A percentile compares a stretch with the other conserved stretches of the same genome.
phyloP scores from a whole-genome alignment of 257 asterid genomes.

The Przewalskia tangutica region DNA sequence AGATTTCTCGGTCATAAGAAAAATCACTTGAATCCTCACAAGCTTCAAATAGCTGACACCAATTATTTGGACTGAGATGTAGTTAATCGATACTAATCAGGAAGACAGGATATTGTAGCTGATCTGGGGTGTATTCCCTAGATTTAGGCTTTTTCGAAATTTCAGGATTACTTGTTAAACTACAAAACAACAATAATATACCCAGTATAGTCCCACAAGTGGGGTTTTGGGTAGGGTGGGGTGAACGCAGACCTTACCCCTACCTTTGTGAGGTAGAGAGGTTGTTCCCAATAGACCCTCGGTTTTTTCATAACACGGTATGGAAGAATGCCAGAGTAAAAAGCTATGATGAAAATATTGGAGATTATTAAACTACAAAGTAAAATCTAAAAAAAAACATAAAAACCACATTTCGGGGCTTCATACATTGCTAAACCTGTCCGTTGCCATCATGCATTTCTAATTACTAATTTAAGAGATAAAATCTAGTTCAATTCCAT shows the following conservation, averaged over 20 bases:
- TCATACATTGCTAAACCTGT: background rate
- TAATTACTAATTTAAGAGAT: background rate
- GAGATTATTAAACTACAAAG: background rate
- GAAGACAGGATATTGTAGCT: background rate
- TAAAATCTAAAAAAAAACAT: background rate
- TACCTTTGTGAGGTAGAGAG: too few relatives aligned
- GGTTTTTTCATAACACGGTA: too few relatives aligned
- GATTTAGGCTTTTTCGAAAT: background rate
- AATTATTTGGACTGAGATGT: background rate
- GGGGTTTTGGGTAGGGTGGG: too few relatives aligned
- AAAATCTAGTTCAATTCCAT: background rate
- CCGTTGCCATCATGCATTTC: background rate
- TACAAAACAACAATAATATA: background rate
- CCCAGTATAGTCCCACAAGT: too few relatives aligned
- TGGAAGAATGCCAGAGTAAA: too few relatives aligned
- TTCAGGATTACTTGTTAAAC: background rate
- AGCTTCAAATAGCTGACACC: background rate
- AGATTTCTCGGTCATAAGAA: background rate
- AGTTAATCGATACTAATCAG: background rate
- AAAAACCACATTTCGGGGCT: background rate
- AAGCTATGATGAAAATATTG: too few relatives aligned
- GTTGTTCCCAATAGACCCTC: too few relatives aligned
- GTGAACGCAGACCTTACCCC: too few relatives aligned
- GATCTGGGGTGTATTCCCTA: background rate
- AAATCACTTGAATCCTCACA: background rate